Base-by-base conservation (phyloP, 2,329 filamentous ascomycete species). In the Diaporthe citri region DNA sequence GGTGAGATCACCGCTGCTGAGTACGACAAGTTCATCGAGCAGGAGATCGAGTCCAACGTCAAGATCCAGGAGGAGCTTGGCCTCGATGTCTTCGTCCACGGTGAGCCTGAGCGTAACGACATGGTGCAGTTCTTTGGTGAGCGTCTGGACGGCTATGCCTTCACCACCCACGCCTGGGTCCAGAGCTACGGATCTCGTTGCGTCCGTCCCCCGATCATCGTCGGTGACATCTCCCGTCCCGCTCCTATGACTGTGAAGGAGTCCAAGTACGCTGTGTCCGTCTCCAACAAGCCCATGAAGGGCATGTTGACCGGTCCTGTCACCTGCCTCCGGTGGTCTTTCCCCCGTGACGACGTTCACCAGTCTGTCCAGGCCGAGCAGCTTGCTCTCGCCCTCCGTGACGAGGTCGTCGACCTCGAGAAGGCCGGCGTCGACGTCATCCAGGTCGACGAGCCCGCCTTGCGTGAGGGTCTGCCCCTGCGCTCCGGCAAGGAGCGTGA, bases 121-220 rank as follows among this genome's bases (percentile, higher is more conserved):
- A 99, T 99, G 97, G 97, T 99, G 72, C 97, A 99, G 88, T 99
- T 98, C 93, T 99, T 99, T 82, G 97, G 97, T 87, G 97, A 99
- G 92, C 94, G 95, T 83, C 91, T 99, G 78, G 92, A 97, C 82
- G 97, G 97, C 83, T 99, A 98, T 86, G 94, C 95, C 85, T 99
- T 99, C 92, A 99, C 97, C 85, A 98, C 96, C 85, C 94, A 98
- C 89, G 97, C 95, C 81, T 99, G 97, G 97, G 97, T 99, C 74
- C 81, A 99, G 91, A 95, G 92, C 82, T 99, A 99, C 87, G 97
- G 97, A 82, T 99, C 97, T 80, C 97, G 97, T 83, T 99, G 97
- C 87, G 97, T 99, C 81, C 95, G 97, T 85, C 97, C 97, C 81
- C 97, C 97, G 78, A 99, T 99, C 88, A 95, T 99, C 82, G 97